Percentiles rank a stretch among this genome's conserved stretches.
Evolutionary conservation across 352 stramenopile genomes (phyloP).

Genomic region (Globisporangium polare): DNA sequence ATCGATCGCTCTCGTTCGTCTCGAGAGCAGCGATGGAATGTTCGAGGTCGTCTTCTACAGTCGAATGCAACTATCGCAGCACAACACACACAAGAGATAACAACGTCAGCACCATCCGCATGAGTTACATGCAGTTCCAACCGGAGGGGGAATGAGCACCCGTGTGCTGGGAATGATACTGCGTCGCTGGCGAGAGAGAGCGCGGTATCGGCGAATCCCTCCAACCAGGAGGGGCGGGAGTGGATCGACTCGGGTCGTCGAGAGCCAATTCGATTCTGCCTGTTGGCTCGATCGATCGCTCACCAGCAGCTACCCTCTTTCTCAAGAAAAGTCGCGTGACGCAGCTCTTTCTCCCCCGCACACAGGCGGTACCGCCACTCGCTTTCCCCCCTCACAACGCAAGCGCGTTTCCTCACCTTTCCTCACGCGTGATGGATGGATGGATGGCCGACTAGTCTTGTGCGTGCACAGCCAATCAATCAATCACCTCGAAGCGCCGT

Average conservation of each 20-base stretch:
- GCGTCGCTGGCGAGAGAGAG: constrained; percentile 1
- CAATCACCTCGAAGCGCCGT: not conserved
- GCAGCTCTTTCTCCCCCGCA: constrained; percentile 1
- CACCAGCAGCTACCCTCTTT: not conserved
- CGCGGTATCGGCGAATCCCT: not conserved
- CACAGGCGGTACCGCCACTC: not conserved
- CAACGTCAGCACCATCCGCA: not conserved
- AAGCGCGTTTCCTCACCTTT: constrained; percentile 4
- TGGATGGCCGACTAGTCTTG: not conserved
- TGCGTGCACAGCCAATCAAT: not conserved
- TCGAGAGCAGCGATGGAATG: not conserved
- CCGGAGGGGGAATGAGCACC: not conserved
- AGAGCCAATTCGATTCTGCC: constrained; percentile 5
- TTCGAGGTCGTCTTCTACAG: not conserved
- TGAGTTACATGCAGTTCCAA: not conserved
- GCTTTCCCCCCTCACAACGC: not conserved
- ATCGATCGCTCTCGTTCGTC: not conserved
- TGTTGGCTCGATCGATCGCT: not conserved
- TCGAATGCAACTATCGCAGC: not conserved
- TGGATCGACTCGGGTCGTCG: not conserved
- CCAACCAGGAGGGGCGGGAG: not conserved
- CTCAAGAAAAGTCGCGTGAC: not conserved
- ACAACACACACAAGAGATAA: not conserved
- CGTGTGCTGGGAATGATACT: not conserved
- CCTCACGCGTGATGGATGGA: constrained; percentile 9